Percentiles rank a stretch among this genome's conserved stretches.
These are phyloP conservation scores for Cajanus cajan DNA, from an alignment of 306 rosid genomes.

Conservation along the genomic window DNA sequence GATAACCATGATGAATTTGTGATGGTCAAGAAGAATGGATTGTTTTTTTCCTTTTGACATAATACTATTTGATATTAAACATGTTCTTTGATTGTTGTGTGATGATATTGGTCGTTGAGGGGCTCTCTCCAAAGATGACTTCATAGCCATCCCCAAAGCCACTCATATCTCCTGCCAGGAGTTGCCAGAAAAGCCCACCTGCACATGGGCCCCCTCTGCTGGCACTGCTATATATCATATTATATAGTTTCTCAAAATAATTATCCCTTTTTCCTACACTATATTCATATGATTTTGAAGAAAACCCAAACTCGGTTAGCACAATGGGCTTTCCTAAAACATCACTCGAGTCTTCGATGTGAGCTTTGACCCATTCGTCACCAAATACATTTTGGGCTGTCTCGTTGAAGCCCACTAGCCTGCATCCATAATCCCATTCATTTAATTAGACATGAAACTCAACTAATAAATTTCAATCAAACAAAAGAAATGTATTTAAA, in stretches of 20 bases:
- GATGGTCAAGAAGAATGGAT: too few relatives aligned
- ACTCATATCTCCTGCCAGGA: constrained; percentile 26
- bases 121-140: constrained; percentile 18
- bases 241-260: constrained; percentile 14
- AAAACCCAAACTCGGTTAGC: constrained; percentile 35
- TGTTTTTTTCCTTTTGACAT: too few relatives aligned
- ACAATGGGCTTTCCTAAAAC: background rate
- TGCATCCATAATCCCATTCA: too few relatives aligned
- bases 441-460: too few relatives aligned
- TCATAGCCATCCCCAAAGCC: constrained; percentile 24
- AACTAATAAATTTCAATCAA: too few relatives aligned
- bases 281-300: constrained; percentile 8
- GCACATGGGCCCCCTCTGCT: constrained; percentile 8
- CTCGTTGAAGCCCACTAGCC: too few relatives aligned
- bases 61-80: too few relatives aligned
- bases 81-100: constrained; percentile 19
- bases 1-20: too few relatives aligned
- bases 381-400: too few relatives aligned
- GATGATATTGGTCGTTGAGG: constrained; percentile 26
- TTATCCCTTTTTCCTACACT: constrained; percentile 17
- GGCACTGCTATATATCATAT: background rate
- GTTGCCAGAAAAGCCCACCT: constrained; percentile 41
- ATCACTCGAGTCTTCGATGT: too few relatives aligned
- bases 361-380: too few relatives aligned
- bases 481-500: too few relatives aligned